Conservation (phyloP, 805 yeast genomes). For the Starmerella kuoi region DNA sequence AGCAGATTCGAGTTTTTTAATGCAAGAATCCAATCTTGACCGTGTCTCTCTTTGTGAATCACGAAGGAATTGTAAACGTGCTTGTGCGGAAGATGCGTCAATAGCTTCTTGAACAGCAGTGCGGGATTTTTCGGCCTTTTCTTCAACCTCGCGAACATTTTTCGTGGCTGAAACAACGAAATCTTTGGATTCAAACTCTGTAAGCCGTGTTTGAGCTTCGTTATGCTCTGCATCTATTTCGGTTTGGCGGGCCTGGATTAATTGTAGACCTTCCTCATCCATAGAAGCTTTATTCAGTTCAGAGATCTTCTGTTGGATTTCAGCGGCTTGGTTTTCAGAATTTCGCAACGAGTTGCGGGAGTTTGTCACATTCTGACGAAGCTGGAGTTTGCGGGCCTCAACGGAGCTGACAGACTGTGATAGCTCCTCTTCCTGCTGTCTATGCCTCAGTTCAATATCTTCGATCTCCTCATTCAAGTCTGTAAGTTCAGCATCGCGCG, state of each 20-base stretch:
- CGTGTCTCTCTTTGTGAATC: slow-evolving; percentile 8
- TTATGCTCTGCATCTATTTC: neutral
- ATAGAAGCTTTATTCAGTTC: neutral
- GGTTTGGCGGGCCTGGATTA: neutral
- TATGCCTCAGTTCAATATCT: slow-evolving; percentile 13
- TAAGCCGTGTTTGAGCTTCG: neutral
- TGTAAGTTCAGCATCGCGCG: neutral
- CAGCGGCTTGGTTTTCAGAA: neutral
- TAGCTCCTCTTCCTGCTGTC: slow-evolving; percentile 28
- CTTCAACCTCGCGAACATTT: slow-evolving; percentile 2
- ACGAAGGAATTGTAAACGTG: slow-evolving; percentile 11
- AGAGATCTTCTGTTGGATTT: neutral
- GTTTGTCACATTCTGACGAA: slow-evolving; percentile 18
- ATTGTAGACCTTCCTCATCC: neutral
- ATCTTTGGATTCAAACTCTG: neutral
- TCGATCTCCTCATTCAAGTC: slow-evolving; percentile 12
- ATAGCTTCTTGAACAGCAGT: slow-evolving; percentile 13
- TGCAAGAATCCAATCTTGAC: neutral
- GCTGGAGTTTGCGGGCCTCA: slow-evolving; percentile 21
- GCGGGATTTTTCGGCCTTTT: slow-evolving; percentile 2
- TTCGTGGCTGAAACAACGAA: neutral
- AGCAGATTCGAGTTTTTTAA: neutral
- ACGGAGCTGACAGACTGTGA: slow-evolving; percentile 21
- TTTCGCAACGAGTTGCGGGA: slow-evolving; percentile 10
- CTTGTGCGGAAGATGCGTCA: slow-evolving; percentile 9